Evolutionary conservation across 495 filamentous ascomycete species (phyloP).

Genomic region (Talaromyces nanjingensis): DNA sequence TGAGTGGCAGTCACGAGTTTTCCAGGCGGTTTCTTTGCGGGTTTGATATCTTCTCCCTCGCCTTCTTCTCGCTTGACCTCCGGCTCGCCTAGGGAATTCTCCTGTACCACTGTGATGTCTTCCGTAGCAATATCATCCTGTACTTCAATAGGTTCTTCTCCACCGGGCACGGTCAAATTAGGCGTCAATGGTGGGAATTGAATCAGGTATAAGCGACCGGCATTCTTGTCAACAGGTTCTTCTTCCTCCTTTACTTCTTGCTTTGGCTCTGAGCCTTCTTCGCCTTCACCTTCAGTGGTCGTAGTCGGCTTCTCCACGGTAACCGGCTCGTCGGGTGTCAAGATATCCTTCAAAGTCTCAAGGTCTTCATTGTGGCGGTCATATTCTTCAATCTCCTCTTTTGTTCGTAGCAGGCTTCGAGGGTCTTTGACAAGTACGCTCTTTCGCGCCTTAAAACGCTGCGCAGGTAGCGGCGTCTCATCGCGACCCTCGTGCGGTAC

Average conservation of each 20-base stretch:
- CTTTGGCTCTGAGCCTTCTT: conserved; percentile 14
- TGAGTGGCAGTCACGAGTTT: conserved; percentile 33
- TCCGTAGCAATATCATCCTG: conserved; percentile 9
- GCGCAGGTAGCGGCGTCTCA: conserved; percentile 32
- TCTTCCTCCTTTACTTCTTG: conserved; percentile 22
- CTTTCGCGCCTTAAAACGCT: conserved; percentile 33
- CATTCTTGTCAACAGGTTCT: conserved; percentile 21
- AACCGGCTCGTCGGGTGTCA: conserved; percentile 17
- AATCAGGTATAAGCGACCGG: conserved; percentile 44
- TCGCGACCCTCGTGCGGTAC: conserved; percentile 22
- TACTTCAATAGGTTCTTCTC: conserved; percentile 12
- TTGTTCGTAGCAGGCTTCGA: conserved; percentile 32
- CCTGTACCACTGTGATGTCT: conserved; percentile 8
- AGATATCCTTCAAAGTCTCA: conserved; percentile 29
- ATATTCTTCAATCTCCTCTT: conserved; percentile 41
- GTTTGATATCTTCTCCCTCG: conserved; percentile 21
- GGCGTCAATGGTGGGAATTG: conserved; percentile 51
- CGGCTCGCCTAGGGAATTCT: conserved; percentile 6
- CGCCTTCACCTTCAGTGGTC: conserved; percentile 10
- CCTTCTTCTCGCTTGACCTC: conserved; percentile 30
- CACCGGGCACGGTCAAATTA: conserved; percentile 31
- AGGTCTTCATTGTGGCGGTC: conserved; percentile 37
- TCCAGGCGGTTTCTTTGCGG: conserved; percentile 10
- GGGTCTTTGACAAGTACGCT: conserved; percentile 22
- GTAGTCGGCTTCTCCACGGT: conserved; percentile 12